phyloP scores from a whole-genome alignment of 305 asterid species.

The Fraxinus dipetala region DNA sequence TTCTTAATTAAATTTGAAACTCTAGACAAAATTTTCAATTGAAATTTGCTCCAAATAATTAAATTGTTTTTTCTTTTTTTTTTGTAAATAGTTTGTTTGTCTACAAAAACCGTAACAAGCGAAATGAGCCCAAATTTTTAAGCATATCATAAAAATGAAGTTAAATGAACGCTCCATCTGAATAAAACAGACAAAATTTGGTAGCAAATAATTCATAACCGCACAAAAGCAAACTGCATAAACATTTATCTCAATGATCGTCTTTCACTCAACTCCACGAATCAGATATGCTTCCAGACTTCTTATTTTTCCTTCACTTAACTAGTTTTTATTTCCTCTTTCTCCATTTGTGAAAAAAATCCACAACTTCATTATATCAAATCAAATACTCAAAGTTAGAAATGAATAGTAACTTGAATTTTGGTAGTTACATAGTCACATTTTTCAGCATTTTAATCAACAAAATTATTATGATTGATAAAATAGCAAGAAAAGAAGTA shows the following conservation, averaged over 20 bases:
- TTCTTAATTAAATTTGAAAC: neutral
- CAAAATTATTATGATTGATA: neutral
- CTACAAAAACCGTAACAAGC: neutral
- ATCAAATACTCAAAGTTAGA: neutral
- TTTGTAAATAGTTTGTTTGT: neutral
- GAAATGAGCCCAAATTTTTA: neutral
- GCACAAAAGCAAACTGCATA: neutral
- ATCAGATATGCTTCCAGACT: neutral
- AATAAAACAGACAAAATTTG: neutral
- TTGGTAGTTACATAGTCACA: neutral
- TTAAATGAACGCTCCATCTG: neutral
- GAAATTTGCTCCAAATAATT: neutral
- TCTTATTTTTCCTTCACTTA: neutral
- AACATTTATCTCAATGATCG: neutral
- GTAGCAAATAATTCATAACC: neutral
- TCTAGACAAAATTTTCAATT: neutral
- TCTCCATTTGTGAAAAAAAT: neutral
- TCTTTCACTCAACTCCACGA: neutral
- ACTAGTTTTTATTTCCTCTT: neutral
- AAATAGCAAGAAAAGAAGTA: neutral
- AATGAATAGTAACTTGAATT: neutral
- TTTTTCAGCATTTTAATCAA: neutral
- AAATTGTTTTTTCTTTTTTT: too few relatives aligned
- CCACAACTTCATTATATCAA: neutral
- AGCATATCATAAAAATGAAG: neutral